Evolutionary conservation across 2,329 filamentous ascomycete species (phyloP).

Genomic region (Akanthomyces muscarius): DNA sequence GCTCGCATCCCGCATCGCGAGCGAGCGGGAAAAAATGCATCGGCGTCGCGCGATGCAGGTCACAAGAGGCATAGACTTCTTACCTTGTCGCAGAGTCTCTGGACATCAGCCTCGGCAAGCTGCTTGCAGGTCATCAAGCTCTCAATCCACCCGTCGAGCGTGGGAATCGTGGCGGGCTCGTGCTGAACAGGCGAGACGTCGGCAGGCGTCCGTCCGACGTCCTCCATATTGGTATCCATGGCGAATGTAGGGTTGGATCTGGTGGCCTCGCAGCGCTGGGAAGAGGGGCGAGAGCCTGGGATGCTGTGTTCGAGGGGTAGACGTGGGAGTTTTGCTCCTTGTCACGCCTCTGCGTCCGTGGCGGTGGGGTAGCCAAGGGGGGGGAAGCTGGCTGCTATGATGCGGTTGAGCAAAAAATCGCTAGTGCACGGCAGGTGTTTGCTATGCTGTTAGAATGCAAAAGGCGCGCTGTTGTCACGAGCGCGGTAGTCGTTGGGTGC

Average conservation of each 20-base stretch:
- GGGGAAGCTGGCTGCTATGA: slow-evolving; percentile 6
- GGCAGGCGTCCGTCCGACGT: slow-evolving; percentile 82
- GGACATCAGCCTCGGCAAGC: slow-evolving; percentile 88
- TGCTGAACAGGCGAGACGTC: slow-evolving; percentile 66
- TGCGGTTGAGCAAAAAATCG: slow-evolving; percentile 4
- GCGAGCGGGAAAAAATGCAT: not conserved
- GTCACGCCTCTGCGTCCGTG: slow-evolving; percentile 13
- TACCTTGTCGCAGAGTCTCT: slow-evolving; percentile 97
- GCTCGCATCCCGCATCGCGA: slow-evolving; percentile 4
- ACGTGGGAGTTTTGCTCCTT: slow-evolving; percentile 13
- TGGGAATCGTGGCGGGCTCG: slow-evolving; percentile 87
- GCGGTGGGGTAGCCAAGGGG: slow-evolving; percentile 18
- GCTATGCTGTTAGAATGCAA: not conserved
- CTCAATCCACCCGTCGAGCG: slow-evolving; percentile 97
- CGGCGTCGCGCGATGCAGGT: not conserved
- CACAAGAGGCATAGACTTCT: slow-evolving; percentile 19
- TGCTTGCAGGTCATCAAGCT: slow-evolving; percentile 98
- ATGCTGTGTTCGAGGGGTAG: slow-evolving; percentile 6
- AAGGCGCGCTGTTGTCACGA: not conserved
- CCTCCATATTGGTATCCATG: slow-evolving; percentile 99
- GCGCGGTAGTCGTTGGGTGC: slow-evolving; percentile 6
- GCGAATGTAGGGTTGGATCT: slow-evolving; percentile 18
- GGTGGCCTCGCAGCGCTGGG: slow-evolving; percentile 8
- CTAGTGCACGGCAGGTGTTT: not conserved
- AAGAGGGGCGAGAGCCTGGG: slow-evolving; percentile 18